Evolutionary conservation across 2,329 filamentous ascomycete genomes (phyloP), one percentile per base, ranked within the genome.

Genomic region (Talaromyces sp.): DNA sequence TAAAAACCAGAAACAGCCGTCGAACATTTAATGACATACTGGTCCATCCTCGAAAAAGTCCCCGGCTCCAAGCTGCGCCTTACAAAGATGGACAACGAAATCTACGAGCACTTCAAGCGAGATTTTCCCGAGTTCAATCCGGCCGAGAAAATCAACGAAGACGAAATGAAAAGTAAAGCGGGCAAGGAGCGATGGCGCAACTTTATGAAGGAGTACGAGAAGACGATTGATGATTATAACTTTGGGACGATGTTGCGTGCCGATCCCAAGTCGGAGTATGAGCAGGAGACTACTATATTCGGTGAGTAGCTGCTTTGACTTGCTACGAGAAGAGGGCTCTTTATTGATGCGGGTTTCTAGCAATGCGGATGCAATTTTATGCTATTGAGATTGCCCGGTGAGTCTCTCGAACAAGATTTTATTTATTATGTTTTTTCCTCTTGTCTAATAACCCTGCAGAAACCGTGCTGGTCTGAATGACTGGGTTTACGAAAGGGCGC

Each of bases 1-100:
- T 29, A 29, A 29, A 54, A 53, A 51, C 63, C 64, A 43, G 14
- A 10, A 49, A 57, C 61, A 71, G 93, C 89, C 56, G 95, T 98
- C 41, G 90, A 96, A 77, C 95, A 99, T 77, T 91, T 99, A 84
- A 86, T 91, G 72, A 97, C 93, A 55, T 98, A 99, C 83, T 99
- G 93, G 93, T 83, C 88, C 57, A 93, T 99, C 72, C 89, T 99
- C 69, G 89, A 97, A 77, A 91, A 89, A 73, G 86, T 96, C 67
- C 90, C 86, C 68, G 95, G 93, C 67, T 96, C 92, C n/a, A 81
- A 87, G 64, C 82, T 99, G 62, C 90, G 91, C 64, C 85, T 99
- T 64, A 99, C 95, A 63, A 95, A 93, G 80, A 84, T 96, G 70
- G 95, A 99, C 78, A 89, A 98, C 74, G 92, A 97, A 51, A 99